phyloP scores from a whole-genome alignment of 148 eudicot genomes.

The Pharnaceum exiguum region DNA sequence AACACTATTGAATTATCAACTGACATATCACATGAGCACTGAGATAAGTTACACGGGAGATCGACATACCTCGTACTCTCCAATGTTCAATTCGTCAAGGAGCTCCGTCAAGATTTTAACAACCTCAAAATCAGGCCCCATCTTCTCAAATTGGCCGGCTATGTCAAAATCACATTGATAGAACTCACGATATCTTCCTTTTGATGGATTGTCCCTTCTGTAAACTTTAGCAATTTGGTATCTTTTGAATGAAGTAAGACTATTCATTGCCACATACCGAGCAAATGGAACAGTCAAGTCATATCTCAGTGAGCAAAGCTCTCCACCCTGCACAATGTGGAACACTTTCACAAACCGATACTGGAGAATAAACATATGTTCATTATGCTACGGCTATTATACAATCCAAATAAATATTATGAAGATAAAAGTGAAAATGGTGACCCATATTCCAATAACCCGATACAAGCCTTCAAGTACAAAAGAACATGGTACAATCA shows the following conservation, averaged over 20 bases:
- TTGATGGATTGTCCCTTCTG: slow-evolving; percentile 93
- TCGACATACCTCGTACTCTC: slow-evolving; percentile 78
- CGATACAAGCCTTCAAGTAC: no score
- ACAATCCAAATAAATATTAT: no score
- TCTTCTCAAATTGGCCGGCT: slow-evolving; percentile 81
- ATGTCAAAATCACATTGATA: slow-evolving; percentile 98
- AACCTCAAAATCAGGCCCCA: slow-evolving; percentile 95
- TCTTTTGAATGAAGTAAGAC: slow-evolving; percentile 79
- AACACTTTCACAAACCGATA: slow-evolving; percentile 5
- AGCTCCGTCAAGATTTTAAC: slow-evolving; percentile 84
- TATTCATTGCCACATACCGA: slow-evolving; percentile 84
- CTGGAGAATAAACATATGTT: not conserved
- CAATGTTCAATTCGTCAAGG: slow-evolving; percentile 79
- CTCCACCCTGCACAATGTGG: slow-evolving; percentile 97
- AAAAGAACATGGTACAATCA: no score
- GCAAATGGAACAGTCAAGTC: slow-evolving; percentile 95
- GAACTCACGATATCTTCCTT: slow-evolving; percentile 95
- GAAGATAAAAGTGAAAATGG: no score
- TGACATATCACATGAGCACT: no score
- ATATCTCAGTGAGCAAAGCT: slow-evolving; percentile 91
- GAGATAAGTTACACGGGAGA: not conserved
- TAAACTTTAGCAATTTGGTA: slow-evolving; percentile 95
- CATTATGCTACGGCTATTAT: no score
- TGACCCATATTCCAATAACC: no score
- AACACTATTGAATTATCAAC: no score